A percentile compares a stretch with the other conserved stretches of the same genome.
phyloP scores from a whole-genome alignment of 169 alveolate genomes.

The Babesia ovis region DNA sequence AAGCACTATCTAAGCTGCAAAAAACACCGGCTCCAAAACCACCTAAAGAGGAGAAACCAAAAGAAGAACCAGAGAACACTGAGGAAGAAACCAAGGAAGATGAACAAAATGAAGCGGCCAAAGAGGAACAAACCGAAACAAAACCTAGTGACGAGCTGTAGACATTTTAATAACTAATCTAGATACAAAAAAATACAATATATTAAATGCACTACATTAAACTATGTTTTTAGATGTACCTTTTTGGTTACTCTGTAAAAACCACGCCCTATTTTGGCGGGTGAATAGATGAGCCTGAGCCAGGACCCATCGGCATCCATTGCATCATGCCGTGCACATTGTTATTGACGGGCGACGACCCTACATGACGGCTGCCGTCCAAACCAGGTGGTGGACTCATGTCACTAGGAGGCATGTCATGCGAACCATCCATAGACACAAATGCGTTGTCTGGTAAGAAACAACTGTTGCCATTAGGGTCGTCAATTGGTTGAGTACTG shows the following conservation, averaged over 20 bases:
- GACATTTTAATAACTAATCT: neutral
- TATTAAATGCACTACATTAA: slow-evolving; percentile 2
- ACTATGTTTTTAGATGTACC: neutral
- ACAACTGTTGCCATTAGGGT: neutral
- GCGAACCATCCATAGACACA: slow-evolving; percentile 10
- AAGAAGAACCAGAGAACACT: slow-evolving; percentile 6
- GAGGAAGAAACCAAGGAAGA: neutral
- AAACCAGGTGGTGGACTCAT: neutral
- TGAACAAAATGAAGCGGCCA: neutral
- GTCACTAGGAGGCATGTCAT: slow-evolving; percentile 4
- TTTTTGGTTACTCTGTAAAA: neutral
- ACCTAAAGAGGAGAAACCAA: neutral
- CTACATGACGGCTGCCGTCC: neutral
- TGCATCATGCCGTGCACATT: slow-evolving; percentile 17
- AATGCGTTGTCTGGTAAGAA: slow-evolving; percentile 39
- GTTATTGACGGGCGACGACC: slow-evolving; percentile 6
- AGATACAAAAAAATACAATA: neutral
- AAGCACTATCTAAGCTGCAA: slow-evolving; percentile 26
- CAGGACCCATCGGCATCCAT: slow-evolving; percentile 17
- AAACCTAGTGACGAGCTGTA: slow-evolving; percentile 10
- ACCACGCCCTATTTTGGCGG: slow-evolving; percentile 24
- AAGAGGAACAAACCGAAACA: neutral
- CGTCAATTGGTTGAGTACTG: neutral
- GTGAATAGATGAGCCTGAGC: slow-evolving; percentile 9
- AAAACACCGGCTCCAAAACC: slow-evolving; percentile 28